Percentiles rank a stretch among this genome's conserved stretches.
These are phyloP conservation scores for Stagonosporopsis chrysanthemi DNA, from an alignment of 2,329 filamentous ascomycete species.

Conservation along the genomic window DNA sequence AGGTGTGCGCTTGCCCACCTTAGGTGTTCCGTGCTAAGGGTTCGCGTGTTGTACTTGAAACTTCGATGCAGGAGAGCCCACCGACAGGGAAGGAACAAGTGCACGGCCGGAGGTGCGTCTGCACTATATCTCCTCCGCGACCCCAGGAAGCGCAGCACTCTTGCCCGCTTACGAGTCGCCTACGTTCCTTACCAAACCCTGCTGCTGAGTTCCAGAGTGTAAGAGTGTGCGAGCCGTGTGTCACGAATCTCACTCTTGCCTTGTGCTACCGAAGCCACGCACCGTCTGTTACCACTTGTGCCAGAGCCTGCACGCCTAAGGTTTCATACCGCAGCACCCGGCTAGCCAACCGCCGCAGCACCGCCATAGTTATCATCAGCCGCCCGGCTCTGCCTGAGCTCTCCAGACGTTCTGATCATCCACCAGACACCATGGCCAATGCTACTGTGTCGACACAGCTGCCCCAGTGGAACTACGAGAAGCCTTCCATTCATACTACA, in stretches of 20 bases:
- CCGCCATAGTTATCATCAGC: constrained; percentile 27
- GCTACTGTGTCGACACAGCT: constrained; percentile 44
- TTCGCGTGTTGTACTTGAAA: constrained; percentile 38
- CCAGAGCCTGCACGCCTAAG: constrained; percentile 35
- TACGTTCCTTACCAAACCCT: constrained; percentile 15
- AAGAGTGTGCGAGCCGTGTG: constrained; percentile 24
- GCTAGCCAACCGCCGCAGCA: constrained; percentile 22
- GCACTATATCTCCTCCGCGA: constrained; percentile 18
- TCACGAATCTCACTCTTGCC: constrained; percentile 34
- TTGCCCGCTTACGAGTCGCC: constrained; percentile 22
- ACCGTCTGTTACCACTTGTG: constrained; percentile 39
- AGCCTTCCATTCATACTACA: constrained; percentile 30
- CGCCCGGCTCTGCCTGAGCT: constrained; percentile 5
- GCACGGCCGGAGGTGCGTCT: constrained; percentile 16
- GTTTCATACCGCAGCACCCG: constrained; percentile 38
- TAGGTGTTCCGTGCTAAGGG: constrained; percentile 19
- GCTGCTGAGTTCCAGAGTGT: constrained; percentile 14
- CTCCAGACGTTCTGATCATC: constrained; percentile 13
- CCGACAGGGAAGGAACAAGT: constrained; percentile 15
- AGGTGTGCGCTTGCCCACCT: constrained; percentile 5
- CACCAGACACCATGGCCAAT: constrained; percentile 40
- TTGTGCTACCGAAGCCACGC: constrained; percentile 29
- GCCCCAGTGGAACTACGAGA: constrained; percentile 50
- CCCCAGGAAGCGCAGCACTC: constrained; percentile 9
- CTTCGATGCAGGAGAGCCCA: constrained; percentile 23